These are phyloP conservation scores for Diaporthe sp. DNA, from an alignment of 2,329 filamentous ascomycete species.

Conservation along the genomic window DNA sequence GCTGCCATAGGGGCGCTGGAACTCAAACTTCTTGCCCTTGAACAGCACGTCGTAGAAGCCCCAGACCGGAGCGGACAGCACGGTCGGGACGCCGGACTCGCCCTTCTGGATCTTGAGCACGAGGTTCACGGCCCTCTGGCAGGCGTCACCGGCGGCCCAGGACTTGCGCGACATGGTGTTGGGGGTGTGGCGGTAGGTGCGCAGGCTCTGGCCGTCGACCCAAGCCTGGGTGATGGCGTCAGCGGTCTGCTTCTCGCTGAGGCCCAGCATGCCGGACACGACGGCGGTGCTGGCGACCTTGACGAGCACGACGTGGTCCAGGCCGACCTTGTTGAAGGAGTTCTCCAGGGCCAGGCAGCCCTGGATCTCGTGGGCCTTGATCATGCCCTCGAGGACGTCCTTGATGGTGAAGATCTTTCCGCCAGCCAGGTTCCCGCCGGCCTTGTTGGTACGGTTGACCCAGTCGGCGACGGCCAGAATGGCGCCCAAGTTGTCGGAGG, in stretches of 20 bases:
- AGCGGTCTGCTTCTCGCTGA: slow-evolving; percentile 90
- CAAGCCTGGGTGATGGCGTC: slow-evolving; percentile 97
- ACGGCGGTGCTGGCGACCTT: slow-evolving; percentile 97
- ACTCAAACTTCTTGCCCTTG: slow-evolving; percentile 95
- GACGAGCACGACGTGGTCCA: slow-evolving; percentile 98
- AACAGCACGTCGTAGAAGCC: slow-evolving; percentile 99
- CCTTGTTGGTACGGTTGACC: slow-evolving; percentile 90
- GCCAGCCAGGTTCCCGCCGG: slow-evolving; percentile 82
- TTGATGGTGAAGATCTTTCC: slow-evolving; percentile 90
- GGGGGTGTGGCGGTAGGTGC: slow-evolving; percentile 96
- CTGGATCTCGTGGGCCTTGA: slow-evolving; percentile 99
- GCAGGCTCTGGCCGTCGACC: slow-evolving; percentile 95
- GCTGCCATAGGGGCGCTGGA: slow-evolving; percentile 95
- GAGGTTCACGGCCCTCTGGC: slow-evolving; percentile 93
- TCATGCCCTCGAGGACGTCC: slow-evolving; percentile 96
- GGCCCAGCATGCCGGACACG: slow-evolving; percentile 93
- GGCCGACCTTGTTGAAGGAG: slow-evolving; percentile 98
- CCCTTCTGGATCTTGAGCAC: slow-evolving; percentile 92
- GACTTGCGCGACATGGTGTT: slow-evolving; percentile 99
- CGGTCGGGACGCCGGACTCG: slow-evolving; percentile 91
- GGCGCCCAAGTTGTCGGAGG: slow-evolving; percentile 96
- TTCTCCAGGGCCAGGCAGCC: slow-evolving; percentile 97
- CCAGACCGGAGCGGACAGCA: slow-evolving; percentile 93
- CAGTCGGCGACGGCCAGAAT: slow-evolving; percentile 98
- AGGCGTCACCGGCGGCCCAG: slow-evolving; percentile 98